Conservation (phyloP, 2,329 filamentous ascomycete genomes). For the Monilinia fructigena region DNA sequence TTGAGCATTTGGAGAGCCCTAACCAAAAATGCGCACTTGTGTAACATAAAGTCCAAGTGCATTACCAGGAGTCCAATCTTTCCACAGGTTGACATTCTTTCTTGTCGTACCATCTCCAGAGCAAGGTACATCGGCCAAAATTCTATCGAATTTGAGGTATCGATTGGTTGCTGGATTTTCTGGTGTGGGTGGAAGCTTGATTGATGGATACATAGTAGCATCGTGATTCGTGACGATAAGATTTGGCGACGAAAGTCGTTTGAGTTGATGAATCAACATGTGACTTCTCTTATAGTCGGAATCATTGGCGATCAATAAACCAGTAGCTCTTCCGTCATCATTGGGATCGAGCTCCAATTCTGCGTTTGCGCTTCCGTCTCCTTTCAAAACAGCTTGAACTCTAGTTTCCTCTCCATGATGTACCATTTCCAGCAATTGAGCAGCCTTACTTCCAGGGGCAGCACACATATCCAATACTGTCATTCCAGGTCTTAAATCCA, state of each 20-base stretch:
- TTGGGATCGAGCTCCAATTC: slow-evolving; percentile 56
- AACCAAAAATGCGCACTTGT: slow-evolving; percentile 83
- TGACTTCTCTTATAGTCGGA: slow-evolving; percentile 95
- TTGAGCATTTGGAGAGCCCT: slow-evolving; percentile 95
- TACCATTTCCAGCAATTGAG: slow-evolving; percentile 91
- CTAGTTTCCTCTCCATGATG: slow-evolving; percentile 89
- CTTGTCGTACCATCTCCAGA: slow-evolving; percentile 90
- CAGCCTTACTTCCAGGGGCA: slow-evolving; percentile 94
- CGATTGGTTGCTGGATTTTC: slow-evolving; percentile 56
- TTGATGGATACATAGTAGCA: slow-evolving; percentile 90
- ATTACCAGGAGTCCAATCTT: slow-evolving; percentile 87
- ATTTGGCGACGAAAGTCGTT: slow-evolving; percentile 94
- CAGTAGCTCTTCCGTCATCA: slow-evolving; percentile 85
- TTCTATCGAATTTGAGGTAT: slow-evolving; percentile 95
- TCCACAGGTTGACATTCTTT: slow-evolving; percentile 94
- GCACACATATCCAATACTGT: slow-evolving; percentile 94
- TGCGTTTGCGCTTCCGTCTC: slow-evolving; percentile 43
- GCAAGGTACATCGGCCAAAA: slow-evolving; percentile 94
- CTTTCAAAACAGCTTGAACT: slow-evolving; percentile 64
- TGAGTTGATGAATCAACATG: slow-evolving; percentile 97
- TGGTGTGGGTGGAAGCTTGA: slow-evolving; percentile 69
- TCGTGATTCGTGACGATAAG: slow-evolving; percentile 97
- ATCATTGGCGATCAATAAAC: slow-evolving; percentile 92
- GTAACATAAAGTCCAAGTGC: slow-evolving; percentile 83
- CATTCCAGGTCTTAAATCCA: slow-evolving; percentile 90